These are phyloP conservation scores for Physcomitrellopsis africana DNA, from an alignment of 225 moss, liverwort and hornwort genomes.

Conservation along the genomic window DNA sequence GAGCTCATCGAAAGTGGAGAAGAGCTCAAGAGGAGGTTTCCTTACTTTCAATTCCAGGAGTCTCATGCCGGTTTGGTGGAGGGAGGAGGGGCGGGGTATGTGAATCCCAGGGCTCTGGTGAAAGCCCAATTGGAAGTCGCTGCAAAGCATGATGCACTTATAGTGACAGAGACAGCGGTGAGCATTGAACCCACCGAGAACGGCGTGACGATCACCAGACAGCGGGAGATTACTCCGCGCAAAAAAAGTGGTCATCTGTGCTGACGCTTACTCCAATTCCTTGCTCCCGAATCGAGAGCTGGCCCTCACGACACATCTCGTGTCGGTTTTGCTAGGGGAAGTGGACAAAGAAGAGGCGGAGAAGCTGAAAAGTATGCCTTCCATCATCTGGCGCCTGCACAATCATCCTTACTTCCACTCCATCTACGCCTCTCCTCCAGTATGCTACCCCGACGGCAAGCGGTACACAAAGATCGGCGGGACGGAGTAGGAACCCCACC, in stretches of 20 bases:
- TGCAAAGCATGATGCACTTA: constrained; percentile 55
- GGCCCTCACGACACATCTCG: constrained; percentile 53
- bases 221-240: constrained; percentile 54
- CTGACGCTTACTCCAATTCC: constrained; percentile 75
- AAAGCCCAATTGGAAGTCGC: constrained; percentile 75
- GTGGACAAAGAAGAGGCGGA: constrained; percentile 52
- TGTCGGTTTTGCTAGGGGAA: constrained; percentile 69
- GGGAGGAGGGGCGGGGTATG: constrained; percentile 73
- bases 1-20: constrained; percentile 53
- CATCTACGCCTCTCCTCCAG: constrained; percentile 82
- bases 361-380: constrained; percentile 72
- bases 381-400: constrained; percentile 77
- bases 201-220: constrained; percentile 57
- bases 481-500: constrained; percentile 34
- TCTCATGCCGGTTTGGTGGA: constrained; percentile 78
- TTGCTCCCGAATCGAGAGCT: constrained; percentile 52
- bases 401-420: constrained; percentile 58
- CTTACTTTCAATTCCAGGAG: constrained; percentile 71
- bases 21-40: constrained; percentile 57
- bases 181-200: constrained; percentile 44
- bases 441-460: constrained; percentile 78
- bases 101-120: constrained; percentile 79
- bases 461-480: constrained; percentile 79
- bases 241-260: constrained; percentile 62
- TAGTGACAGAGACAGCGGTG: constrained; percentile 72